These are phyloP conservation scores for Metarhizium sp. DNA, from an alignment of 2,329 filamentous ascomycete species.

Conservation along the genomic window DNA sequence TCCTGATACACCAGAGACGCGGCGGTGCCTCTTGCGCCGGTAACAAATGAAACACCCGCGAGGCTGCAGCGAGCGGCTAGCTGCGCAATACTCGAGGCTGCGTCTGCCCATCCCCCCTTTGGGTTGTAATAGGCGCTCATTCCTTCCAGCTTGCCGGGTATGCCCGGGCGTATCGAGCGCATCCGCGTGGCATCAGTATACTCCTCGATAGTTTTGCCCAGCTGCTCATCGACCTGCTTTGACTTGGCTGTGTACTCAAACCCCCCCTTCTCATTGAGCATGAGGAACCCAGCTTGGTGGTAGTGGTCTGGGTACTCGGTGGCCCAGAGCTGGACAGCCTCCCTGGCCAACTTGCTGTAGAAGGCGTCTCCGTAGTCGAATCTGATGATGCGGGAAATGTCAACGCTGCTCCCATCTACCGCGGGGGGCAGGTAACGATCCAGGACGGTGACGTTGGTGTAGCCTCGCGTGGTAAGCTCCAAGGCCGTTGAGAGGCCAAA, in stretches of 20 bases:
- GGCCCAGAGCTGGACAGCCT: constrained; percentile 18
- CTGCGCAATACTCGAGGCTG: constrained; percentile 16
- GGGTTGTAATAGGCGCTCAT: constrained; percentile 18
- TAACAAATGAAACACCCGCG: constrained; percentile 21
- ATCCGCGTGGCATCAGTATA: constrained; percentile 16
- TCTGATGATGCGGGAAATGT: constrained; percentile 30
- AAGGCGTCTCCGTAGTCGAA: constrained; percentile 54
- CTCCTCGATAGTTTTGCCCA: constrained; percentile 13
- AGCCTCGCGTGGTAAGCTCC: constrained; percentile 16
- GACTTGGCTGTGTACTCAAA: constrained; percentile 14
- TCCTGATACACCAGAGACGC: constrained; percentile 11
- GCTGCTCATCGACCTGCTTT: constrained; percentile 6
- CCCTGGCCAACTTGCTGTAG: constrained; percentile 48
- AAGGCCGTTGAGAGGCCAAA: constrained; percentile 21
- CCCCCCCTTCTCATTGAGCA: constrained; percentile 14
- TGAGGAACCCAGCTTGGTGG: constrained; percentile 22
- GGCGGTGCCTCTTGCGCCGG: constrained; percentile 19
- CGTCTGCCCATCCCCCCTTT: constrained; percentile 23
- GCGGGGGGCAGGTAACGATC: constrained; percentile 26
- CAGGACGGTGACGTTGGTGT: constrained; percentile 26
- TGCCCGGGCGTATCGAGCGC: constrained; percentile 7
- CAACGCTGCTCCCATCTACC: constrained; percentile 28
- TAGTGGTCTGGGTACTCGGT: constrained; percentile 19
- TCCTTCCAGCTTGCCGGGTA: constrained; percentile 14
- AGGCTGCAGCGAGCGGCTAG: constrained; percentile 17